Base-by-base conservation (phyloP, 2,329 filamentous ascomycete genomes). In the Botrytis sinoallii region DNA sequence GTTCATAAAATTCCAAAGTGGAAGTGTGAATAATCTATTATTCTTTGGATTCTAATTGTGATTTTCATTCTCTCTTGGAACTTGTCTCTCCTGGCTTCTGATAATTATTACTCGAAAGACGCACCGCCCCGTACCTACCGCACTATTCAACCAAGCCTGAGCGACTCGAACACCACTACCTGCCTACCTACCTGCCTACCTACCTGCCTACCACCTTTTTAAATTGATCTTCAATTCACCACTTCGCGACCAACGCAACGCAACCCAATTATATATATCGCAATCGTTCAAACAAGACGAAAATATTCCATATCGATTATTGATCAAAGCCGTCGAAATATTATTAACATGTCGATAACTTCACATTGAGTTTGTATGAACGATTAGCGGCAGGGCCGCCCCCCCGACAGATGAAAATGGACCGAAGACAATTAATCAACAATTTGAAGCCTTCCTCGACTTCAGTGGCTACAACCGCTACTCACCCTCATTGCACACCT, bases 401-500 rank as follows among this genome's bases (percentile, higher is more conserved):
- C 75, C 75, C 64, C 63, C 66, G 73, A n/a, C 35, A 42, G 38
- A 60, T 52, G 57, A 76, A 73, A 63, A 81, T 80, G 80, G 75
- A 79, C 46, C 73, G 70, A 74, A 75, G 80, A 74, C 78, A 80
- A 69, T 65, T 81, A 61, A 79, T 79, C 75, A 80, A 81, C 60
- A 75, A 72, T 59, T 25, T 46, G 46, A 72, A 46, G 71, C 71
- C 64, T n/a, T 79, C 40, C 75, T 74, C 38, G 75, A 74, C 60
- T 55, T 75, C 76, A 16, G 40, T 42, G 40, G 79, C 81, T 44
- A 82, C 83, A 20, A 81, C 81, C 55, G 75, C 79, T 4, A 81
- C 83, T 70, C 75, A 77, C 14, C 80, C 87, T 76, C 86, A 87
- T 77, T 92, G 90, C 79, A 89, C 88, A 32, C 88, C 89, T 42